phyloP scores from a whole-genome alignment of 2,329 filamentous ascomycete genomes.

The Paraphoma chrysanthemicola region DNA sequence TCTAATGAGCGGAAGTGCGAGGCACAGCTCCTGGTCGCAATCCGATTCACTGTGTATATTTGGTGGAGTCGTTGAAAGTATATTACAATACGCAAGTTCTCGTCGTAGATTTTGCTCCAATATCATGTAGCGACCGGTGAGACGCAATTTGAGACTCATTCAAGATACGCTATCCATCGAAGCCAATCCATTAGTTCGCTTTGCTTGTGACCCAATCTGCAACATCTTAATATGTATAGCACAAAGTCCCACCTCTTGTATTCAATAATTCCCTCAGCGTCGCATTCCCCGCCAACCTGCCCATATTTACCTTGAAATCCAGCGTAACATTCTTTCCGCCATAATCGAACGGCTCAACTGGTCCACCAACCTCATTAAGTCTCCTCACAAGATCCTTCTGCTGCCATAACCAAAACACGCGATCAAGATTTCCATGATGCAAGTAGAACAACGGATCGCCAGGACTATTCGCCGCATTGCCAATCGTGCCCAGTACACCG shows the following conservation, averaged over 20 bases:
- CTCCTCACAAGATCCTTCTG: conserved; percentile 36
- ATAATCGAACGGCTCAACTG: conserved; percentile 35
- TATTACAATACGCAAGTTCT: no score
- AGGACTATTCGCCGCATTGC: conserved; percentile 45
- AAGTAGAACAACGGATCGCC: conserved; percentile 48
- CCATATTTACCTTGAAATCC: conserved; percentile 40
- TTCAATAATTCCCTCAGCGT: conserved; percentile 40
- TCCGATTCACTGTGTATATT: neutral
- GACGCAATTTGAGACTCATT: no score
- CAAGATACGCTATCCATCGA: no score
- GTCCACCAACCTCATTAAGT: conserved; percentile 45
- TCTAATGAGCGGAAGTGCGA: neutral
- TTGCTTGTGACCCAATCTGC: no score
- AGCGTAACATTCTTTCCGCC: conserved; percentile 40
- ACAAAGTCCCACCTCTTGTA: conserved; percentile 23
- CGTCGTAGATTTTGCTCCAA: no score
- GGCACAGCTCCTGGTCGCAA: neutral
- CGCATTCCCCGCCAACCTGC: conserved; percentile 32
- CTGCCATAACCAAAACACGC: conserved; percentile 41
- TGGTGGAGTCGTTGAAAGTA: no score
- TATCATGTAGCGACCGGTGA: no score
- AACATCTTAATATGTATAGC: conserved; percentile 26
- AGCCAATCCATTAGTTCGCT: no score
- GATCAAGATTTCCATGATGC: conserved; percentile 49
- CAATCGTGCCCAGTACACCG: conserved; percentile 40